phyloP scores from a whole-genome alignment of 2,329 filamentous ascomycete species.

The Cladosporium sphaerospermum region DNA sequence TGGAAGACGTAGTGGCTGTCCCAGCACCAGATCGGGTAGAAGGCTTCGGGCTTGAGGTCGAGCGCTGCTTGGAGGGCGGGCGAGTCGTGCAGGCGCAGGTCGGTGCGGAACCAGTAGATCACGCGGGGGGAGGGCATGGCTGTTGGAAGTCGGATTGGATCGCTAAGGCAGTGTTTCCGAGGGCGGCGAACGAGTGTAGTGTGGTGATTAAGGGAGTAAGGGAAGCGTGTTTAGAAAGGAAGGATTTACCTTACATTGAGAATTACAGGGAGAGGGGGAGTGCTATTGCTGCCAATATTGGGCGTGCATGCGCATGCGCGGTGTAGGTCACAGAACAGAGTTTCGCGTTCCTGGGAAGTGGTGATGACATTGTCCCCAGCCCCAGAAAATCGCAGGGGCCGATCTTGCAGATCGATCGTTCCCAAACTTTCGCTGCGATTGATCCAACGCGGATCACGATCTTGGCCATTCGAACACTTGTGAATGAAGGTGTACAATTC shows the following conservation, averaged over 20 bases:
- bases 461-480: too few species aligned
- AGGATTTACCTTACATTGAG: background rate
- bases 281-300: background rate
- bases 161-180: background rate
- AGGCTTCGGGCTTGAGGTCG: constrained; percentile 61
- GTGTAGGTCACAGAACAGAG: background rate
- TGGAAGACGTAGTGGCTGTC: constrained; percentile 74
- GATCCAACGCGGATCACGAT: too few species aligned
- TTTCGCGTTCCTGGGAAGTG: background rate
- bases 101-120: constrained; percentile 74
- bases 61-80: constrained; percentile 67
- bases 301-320: background rate
- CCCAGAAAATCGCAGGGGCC: background rate
- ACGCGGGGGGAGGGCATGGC: constrained; percentile 46
- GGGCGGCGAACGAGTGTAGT: too few species aligned
- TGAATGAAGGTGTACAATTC: too few species aligned
- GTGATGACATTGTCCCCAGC: background rate
- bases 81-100: constrained; percentile 70
- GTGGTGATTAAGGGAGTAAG: too few species aligned
- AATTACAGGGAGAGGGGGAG: background rate
- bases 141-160: background rate
- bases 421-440: too few species aligned
- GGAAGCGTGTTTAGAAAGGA: background rate
- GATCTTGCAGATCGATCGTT: background rate
- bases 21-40: constrained; percentile 76